Base-by-base conservation (phyloP, 352 stramenopile species). In the Phytopythium vexans region DNA sequence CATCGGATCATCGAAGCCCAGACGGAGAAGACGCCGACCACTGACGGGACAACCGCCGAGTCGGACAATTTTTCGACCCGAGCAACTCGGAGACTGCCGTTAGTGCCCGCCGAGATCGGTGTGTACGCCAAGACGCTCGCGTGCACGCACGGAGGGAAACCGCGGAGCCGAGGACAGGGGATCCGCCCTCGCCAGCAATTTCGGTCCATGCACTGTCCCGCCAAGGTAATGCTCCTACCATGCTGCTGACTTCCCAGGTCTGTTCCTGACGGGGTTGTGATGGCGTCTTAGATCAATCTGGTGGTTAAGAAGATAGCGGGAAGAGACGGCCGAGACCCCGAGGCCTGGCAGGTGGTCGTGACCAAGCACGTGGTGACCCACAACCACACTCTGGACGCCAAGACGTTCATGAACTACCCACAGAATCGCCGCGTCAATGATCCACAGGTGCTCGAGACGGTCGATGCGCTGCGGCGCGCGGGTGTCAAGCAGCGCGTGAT, bases 91-190 rank as follows among this genome's bases (percentile, higher is more conserved):
- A 9, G 8, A 14, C 49, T 47, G 9, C 48, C 34, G 5, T 34
- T 56, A 5, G 44, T 53, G 1, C 58, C 58, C 4, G n/a, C 45
- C 4, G 53, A 52, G 12, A 41, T 59, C 32, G 42, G 48, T 12
- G 44, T 53, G 10, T 66, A 66, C 42, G 48, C 58, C 41, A 66
- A 62, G 58, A 66, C 58, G 41, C 48, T 66, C 16, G 38, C 53
- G 12, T 66, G 58, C 42, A 66, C 58, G 31, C 58, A 66, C n/a
- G 53, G 35, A 3, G 54, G 54, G 31, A 58, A 57, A 42, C 51
- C 45, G 15, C 48, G 48, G 9, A 57, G 47, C 16, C 37, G 58
- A n/a, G 48, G 58, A 41, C 44, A 59, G 12, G 58, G 58, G 1
- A 57, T 62, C 27, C 58, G 58, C 12, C 41, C 42, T 15, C 42